Evolutionary conservation across 1,284 basidiomycete species (phyloP).

Genomic region (Limonomyces culmigenus): DNA sequence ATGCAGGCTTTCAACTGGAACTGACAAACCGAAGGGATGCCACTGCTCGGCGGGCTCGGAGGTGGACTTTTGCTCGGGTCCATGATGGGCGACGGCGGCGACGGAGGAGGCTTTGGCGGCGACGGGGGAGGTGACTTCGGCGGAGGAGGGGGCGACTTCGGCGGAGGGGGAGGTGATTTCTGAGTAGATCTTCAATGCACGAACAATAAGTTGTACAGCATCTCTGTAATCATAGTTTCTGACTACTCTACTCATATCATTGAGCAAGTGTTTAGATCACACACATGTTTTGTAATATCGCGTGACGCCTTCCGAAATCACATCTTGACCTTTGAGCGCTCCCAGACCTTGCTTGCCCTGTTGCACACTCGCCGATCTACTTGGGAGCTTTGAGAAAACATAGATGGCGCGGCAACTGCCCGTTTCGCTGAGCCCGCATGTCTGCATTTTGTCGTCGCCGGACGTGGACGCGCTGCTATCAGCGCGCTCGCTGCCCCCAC

Average conservation of each 20-base stretch:
- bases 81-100: constrained; percentile 13
- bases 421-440: constrained; percentile 59
- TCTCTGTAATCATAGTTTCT: neutral
- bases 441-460: constrained; percentile 51
- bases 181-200: constrained; percentile 4
- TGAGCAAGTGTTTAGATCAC: too few species aligned
- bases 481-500: constrained; percentile 38
- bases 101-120: constrained; percentile 11
- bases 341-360: too few species aligned
- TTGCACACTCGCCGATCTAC: too few species aligned
- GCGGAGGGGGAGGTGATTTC: constrained; percentile 9
- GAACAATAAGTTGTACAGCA: neutral
- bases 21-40: constrained; percentile 21
- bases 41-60: constrained; percentile 39
- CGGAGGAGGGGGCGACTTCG: constrained; percentile 11
- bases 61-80: constrained; percentile 43
- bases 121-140: constrained; percentile 13
- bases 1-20: constrained; percentile 24
- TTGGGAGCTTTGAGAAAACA: too few species aligned
- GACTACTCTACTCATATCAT: too few species aligned
- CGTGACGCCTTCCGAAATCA: too few species aligned
- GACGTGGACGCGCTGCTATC: constrained; percentile 47
- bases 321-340: too few species aligned
- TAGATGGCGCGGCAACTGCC: constrained; percentile 20
- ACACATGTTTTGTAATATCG: too few species aligned